Conservation (phyloP, 1,139 yeast genomes). For the Geotrichum europaeum region DNA sequence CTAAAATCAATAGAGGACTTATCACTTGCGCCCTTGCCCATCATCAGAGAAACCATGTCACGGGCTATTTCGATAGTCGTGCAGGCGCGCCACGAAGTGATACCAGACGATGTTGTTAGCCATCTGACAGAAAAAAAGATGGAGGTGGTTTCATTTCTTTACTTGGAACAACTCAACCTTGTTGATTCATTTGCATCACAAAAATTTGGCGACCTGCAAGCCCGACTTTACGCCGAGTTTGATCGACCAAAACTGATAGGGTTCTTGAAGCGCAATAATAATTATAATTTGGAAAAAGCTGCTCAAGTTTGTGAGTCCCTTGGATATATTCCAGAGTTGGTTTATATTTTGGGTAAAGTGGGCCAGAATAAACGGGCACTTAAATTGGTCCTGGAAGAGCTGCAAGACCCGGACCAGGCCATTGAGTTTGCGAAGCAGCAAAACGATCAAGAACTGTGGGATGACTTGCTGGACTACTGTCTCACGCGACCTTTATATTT, state of each 20-base stretch:
- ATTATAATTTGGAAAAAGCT: constrained; percentile 67
- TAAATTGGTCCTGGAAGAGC: constrained; percentile 63
- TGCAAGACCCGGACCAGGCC: constrained; percentile 75
- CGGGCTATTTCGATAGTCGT: constrained; percentile 54
- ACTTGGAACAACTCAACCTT: constrained; percentile 49
- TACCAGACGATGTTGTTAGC: constrained; percentile 46
- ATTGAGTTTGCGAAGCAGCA: constrained; percentile 71
- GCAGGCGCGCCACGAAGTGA: constrained; percentile 58
- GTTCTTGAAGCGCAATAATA: constrained; percentile 47
- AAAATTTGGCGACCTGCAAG: constrained; percentile 60
- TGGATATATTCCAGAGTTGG: constrained; percentile 60
- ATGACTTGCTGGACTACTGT: constrained; percentile 63
- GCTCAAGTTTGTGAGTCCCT: constrained; percentile 54
- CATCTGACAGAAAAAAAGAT: constrained; percentile 40
- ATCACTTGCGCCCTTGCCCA: constrained; percentile 40
- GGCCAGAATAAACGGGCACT: constrained; percentile 79
- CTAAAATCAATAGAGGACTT: constrained; percentile 38
- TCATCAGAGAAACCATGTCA: constrained; percentile 39
- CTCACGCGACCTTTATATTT: constrained; percentile 68
- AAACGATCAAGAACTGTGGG: constrained; percentile 75
- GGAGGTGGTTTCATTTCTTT: constrained; percentile 50
- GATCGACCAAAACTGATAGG: constrained; percentile 48
- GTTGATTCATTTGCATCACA: constrained; percentile 51
- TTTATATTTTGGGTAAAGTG: constrained; percentile 71
- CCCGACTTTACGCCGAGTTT: constrained; percentile 58